Evolutionary conservation across 139 green algal species (phyloP), one percentile per base, ranked within the genome.

Genomic region (Closterium sp.): DNA sequence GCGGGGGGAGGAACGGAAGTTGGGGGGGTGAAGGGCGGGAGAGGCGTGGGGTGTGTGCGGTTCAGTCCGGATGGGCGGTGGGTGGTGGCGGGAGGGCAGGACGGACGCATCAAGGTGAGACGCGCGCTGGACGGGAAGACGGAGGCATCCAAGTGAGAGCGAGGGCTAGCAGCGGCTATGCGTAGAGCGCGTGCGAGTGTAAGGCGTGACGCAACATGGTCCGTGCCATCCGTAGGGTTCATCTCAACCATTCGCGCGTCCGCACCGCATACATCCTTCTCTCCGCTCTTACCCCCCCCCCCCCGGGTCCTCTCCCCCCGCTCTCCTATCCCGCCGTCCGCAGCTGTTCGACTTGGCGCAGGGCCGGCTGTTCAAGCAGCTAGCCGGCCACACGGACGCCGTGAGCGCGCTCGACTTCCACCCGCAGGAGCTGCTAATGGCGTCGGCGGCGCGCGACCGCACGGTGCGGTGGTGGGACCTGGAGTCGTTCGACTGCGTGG

Each of bases 21-120:
- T 2, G 43, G 0, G 43, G 55, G 96, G 93, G 97, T 97, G 86
- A 96, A 96, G 2, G 96, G 98, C 92, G 95, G 76, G 6, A 87
- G 89, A 4, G 94, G 93, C 25, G 95, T 98, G 1, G 95, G 64
- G 4, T 94, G 96, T 36, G 86, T 97, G 2, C 88, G 89, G 2
- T 97, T 97, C 93, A 97, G 95, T 94, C 97, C 97, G 2, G 96
- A 98, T 69, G 95, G 96, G 21, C 94, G 95, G 28, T 98, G 97
- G 96, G 91, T 98, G 0, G 95, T 96, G 3, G 96, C 96, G 10
- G 97, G 95, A 21, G 95, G 93, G 23, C 88, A 96, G n/a, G 96
- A 97, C 85, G 96, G 96, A 0, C 66, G 94, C 6, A 87, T 98
- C 31, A 98, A 98, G 96, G 91, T 93, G 33, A 33, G 83, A 21